phyloP scores from a whole-genome alignment of 495 filamentous ascomycete genomes.

The Neurospora sp. region DNA sequence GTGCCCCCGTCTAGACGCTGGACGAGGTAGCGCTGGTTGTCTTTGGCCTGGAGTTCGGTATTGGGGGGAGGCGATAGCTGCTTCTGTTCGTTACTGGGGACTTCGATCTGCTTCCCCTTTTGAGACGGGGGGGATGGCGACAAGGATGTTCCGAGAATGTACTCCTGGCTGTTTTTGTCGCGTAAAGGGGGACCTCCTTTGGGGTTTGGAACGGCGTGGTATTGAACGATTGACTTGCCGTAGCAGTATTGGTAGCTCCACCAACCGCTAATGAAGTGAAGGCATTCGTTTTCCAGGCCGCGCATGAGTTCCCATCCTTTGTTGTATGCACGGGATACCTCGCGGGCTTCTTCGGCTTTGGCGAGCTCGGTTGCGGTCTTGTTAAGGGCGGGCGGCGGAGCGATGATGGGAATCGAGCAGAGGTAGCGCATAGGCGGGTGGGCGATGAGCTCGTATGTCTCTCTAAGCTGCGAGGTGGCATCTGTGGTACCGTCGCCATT shows the following conservation, averaged over 20 bases:
- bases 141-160: conserved; percentile 56
- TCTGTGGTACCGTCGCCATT: conserved; percentile 7
- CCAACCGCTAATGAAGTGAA: conserved; percentile 89
- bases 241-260: conserved; percentile 98
- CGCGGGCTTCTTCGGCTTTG: conserved; percentile 68
- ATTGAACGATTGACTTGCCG: conserved; percentile 77
- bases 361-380: conserved; percentile 52
- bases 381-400: conserved; percentile 40
- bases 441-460: conserved; percentile 64
- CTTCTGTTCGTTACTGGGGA: conserved; percentile 3
- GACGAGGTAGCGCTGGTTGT: conserved; percentile 80
- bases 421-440: conserved; percentile 63
- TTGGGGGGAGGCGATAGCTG: conserved; percentile 36
- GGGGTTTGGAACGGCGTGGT: conserved; percentile 67
- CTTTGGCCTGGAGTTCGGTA: conserved; percentile 67
- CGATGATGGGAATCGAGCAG: conserved; percentile 72
- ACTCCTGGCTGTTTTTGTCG: conserved; percentile 69
- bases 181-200: conserved; percentile 57
- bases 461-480: conserved; percentile 16
- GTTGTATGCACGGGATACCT: conserved; percentile 71
- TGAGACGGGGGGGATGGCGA: conserved; percentile 18
- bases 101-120: conserved; percentile 24
- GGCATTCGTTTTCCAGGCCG: conserved; percentile 75
- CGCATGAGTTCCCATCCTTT: conserved; percentile 84
- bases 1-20: conserved; percentile 81